Evolutionary conservation across 2,329 filamentous ascomycete species (phyloP).

Genomic region (Fusarium sp.): DNA sequence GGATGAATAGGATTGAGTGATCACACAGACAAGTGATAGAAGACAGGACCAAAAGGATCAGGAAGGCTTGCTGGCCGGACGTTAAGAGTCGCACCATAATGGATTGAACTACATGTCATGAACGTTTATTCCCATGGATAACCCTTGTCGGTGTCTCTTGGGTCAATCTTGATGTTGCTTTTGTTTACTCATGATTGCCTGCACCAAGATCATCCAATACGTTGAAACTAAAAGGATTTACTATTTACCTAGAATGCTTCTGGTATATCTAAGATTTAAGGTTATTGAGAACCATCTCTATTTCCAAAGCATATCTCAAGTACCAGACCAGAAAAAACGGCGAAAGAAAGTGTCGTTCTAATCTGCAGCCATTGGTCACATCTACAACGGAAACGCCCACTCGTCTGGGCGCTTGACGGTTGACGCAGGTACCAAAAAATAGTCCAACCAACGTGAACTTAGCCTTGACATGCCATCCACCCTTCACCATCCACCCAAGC

Average conservation of each 20-base stretch:
- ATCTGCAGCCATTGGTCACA: conserved; percentile 8
- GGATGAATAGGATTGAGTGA: conserved; percentile 27
- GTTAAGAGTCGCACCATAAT: conserved; percentile 37
- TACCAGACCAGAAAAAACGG: background rate
- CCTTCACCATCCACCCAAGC: conserved; percentile 15
- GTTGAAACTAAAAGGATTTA: background rate
- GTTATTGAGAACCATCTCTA: background rate
- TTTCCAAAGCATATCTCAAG: background rate
- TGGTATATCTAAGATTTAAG: conserved; percentile 3
- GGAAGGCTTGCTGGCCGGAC: background rate
- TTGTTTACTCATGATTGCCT: background rate
- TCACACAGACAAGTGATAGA: conserved; percentile 5
- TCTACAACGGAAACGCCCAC: conserved; percentile 30
- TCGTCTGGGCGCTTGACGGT: conserved; percentile 22
- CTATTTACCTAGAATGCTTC: too few relatives aligned
- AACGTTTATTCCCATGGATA: conserved; percentile 11
- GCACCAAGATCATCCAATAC: background rate
- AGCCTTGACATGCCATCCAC: conserved; percentile 5
- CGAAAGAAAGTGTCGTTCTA: background rate
- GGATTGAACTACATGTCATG: background rate
- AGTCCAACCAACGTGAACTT: conserved; percentile 5
- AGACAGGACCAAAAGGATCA: conserved; percentile 2
- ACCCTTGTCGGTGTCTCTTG: conserved; percentile 18
- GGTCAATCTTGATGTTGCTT: conserved; percentile 2
- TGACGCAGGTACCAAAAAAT: conserved; percentile 35